These are phyloP conservation scores for Scutellaria barbata DNA, from an alignment of 257 asterid genomes.

Conservation along the genomic window DNA sequence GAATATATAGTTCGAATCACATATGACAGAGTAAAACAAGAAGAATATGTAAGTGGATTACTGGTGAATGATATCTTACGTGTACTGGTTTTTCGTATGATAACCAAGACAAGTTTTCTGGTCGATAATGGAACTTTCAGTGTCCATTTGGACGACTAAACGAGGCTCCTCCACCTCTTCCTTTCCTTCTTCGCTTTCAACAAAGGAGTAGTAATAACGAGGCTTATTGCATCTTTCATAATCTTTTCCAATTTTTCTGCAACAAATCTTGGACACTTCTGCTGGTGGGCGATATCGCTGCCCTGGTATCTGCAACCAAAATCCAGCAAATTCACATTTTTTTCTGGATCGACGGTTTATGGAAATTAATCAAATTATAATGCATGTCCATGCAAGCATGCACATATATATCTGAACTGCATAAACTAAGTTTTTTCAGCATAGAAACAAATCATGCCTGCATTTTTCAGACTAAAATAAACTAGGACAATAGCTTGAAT, in stretches of 20 bases:
- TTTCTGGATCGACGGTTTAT: too few species aligned
- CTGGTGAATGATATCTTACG: conserved; percentile 49
- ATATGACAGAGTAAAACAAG: background rate
- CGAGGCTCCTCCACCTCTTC: conserved; percentile 51
- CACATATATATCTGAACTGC: too few species aligned
- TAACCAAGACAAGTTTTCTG: conserved; percentile 72
- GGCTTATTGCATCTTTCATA: conserved; percentile 50
- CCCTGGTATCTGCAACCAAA: conserved; percentile 67
- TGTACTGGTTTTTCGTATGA: conserved; percentile 64
- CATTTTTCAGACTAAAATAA: too few species aligned
- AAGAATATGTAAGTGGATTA: background rate
- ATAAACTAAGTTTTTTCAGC: too few species aligned
- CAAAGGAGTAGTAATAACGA: conserved; percentile 64
- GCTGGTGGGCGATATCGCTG: conserved; percentile 59
- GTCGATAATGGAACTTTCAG: conserved; percentile 69
- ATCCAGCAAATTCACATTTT: too few species aligned
- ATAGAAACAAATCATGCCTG: too few species aligned
- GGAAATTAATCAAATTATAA: too few species aligned
- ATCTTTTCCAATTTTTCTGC: conserved; percentile 56
- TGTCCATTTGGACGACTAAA: conserved; percentile 84
- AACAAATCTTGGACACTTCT: conserved; percentile 67
- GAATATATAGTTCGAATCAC: background rate
- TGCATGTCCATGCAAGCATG: too few species aligned
- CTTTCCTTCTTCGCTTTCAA: conserved; percentile 58
- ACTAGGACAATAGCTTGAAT: too few species aligned